Percentiles rank a stretch among this genome's conserved stretches.
phyloP scores from a whole-genome alignment of 2,329 filamentous ascomycete species.

The Fusarium sublunatum region DNA sequence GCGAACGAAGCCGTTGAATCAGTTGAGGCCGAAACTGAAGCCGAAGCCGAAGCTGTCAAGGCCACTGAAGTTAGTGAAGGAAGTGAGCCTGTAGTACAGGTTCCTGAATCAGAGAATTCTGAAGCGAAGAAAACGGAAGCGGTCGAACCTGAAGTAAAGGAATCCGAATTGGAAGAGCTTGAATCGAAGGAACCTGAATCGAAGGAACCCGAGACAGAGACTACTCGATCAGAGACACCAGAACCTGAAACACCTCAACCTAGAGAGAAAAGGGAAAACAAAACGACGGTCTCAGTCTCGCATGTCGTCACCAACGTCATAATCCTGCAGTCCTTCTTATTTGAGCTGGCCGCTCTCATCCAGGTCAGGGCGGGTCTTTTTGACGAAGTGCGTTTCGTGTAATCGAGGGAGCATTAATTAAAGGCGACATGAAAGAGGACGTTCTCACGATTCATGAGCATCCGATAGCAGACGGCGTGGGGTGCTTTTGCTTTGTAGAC shows the following conservation, averaged over 20 bases:
- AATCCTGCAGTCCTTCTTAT: slow-evolving; percentile 81
- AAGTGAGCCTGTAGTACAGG: not conserved
- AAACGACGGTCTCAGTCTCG: slow-evolving; percentile 72
- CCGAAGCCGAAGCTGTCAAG: not conserved
- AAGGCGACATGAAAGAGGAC: slow-evolving; percentile 16
- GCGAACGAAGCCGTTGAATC: no score
- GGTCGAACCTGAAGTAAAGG: not conserved
- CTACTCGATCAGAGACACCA: slow-evolving; percentile 20
- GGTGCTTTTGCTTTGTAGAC: slow-evolving; percentile 35
- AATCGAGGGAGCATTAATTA: slow-evolving; percentile 17
- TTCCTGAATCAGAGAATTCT: not conserved
- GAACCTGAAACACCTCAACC: slow-evolving; percentile 34
- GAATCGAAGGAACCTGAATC: slow-evolving; percentile 1
- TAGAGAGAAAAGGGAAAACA: slow-evolving; percentile 37
- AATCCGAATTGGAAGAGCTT: slow-evolving; percentile 1
- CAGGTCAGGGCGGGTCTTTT: slow-evolving; percentile 81
- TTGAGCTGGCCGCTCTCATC: slow-evolving; percentile 79
- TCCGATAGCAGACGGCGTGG: slow-evolving; percentile 33
- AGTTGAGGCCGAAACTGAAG: not conserved
- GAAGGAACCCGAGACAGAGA: slow-evolving; percentile 10
- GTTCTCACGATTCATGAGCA: slow-evolving; percentile 45
- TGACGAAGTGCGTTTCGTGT: slow-evolving; percentile 75
- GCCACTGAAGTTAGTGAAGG: not conserved
- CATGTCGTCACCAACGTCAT: slow-evolving; percentile 84
- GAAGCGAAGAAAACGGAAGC: not conserved